A percentile compares a stretch with the other conserved stretches of the same genome.
phyloP scores from a whole-genome alignment of 2,329 filamentous ascomycete species.

The Scedosporium dehoogii region DNA sequence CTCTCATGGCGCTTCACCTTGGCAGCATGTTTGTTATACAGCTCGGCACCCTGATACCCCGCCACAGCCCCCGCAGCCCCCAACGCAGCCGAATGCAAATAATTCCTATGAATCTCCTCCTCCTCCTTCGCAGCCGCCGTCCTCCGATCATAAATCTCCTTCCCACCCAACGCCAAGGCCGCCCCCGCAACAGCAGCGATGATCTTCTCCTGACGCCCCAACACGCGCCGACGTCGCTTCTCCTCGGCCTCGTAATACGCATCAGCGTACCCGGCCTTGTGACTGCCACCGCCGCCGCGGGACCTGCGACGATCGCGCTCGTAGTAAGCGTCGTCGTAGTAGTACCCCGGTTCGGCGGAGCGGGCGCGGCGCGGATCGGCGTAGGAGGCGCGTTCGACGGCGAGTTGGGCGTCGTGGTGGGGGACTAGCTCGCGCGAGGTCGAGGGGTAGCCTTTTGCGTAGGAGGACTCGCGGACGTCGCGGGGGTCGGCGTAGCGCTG shows the following conservation, averaged over 20 bases:
- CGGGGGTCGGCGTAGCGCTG: constrained; percentile 43
- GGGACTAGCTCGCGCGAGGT: constrained; percentile 44
- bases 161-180: constrained; percentile 53
- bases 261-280: constrained; percentile 36
- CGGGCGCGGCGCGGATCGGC: constrained; percentile 49
- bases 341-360: constrained; percentile 51
- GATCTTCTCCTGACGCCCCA: constrained; percentile 56
- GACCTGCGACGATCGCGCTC: constrained; percentile 31
- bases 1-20: constrained; percentile 44
- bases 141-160: constrained; percentile 55
- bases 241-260: constrained; percentile 50
- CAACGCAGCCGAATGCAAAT: constrained; percentile 48
- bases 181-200: constrained; percentile 56
- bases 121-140: constrained; percentile 41
- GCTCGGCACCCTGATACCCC: constrained; percentile 53
- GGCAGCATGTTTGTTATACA: constrained; percentile 48
- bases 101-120: constrained; percentile 43
- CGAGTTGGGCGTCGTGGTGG: constrained; percentile 51
- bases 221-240: constrained; percentile 34
- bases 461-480: constrained; percentile 25
- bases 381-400: constrained; percentile 63
- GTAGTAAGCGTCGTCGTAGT: constrained; percentile 43
- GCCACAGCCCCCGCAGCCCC: constrained; percentile 55
- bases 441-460: constrained; percentile 27
- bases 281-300: constrained; percentile 28